Conservation (phyloP, 1,284 basidiomycete genomes). For the Coniferiporia sulphurascens region DNA sequence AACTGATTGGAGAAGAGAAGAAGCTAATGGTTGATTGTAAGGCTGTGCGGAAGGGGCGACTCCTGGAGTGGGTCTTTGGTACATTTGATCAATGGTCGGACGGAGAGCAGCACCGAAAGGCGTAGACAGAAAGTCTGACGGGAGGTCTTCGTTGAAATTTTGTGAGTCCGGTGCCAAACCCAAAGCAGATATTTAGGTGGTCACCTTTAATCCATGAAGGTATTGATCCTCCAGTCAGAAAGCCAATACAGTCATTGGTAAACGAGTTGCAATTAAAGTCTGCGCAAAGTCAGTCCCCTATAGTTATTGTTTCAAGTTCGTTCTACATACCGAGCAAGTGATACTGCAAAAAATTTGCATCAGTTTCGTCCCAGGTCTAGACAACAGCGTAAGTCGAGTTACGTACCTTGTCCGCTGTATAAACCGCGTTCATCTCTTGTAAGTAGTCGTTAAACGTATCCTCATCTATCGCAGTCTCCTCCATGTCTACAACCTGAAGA, state of each 20-base stretch:
- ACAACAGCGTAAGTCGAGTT: background rate
- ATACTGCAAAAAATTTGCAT: constrained; percentile 46
- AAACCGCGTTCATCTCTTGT: constrained; percentile 66
- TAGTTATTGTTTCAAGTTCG: background rate
- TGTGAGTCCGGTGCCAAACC: background rate
- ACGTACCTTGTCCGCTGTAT: constrained; percentile 80
- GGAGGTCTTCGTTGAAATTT: constrained; percentile 53
- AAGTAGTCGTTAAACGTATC: constrained; percentile 83
- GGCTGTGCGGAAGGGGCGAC: constrained; percentile 33
- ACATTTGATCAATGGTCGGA: constrained; percentile 89
- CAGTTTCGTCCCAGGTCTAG: constrained; percentile 10
- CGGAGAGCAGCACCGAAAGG: constrained; percentile 84
- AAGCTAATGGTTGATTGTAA: constrained; percentile 47
- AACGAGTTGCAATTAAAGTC: constrained; percentile 92
- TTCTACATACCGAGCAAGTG: constrained; percentile 69
- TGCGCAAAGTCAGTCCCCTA: constrained; percentile 25
- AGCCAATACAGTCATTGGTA: constrained; percentile 81
- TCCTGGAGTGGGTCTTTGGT: constrained; percentile 46
- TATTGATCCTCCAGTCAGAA: constrained; percentile 76
- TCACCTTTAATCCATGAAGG: constrained; percentile 74
- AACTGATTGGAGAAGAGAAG: constrained; percentile 60
- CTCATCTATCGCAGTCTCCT: constrained; percentile 78
- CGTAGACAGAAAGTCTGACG: constrained; percentile 85
- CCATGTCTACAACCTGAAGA: constrained; percentile 72
- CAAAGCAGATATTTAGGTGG: constrained; percentile 1